These are phyloP conservation scores for Xylariaceae sp. DNA, from an alignment of 2,329 filamentous ascomycete genomes.

Conservation along the genomic window DNA sequence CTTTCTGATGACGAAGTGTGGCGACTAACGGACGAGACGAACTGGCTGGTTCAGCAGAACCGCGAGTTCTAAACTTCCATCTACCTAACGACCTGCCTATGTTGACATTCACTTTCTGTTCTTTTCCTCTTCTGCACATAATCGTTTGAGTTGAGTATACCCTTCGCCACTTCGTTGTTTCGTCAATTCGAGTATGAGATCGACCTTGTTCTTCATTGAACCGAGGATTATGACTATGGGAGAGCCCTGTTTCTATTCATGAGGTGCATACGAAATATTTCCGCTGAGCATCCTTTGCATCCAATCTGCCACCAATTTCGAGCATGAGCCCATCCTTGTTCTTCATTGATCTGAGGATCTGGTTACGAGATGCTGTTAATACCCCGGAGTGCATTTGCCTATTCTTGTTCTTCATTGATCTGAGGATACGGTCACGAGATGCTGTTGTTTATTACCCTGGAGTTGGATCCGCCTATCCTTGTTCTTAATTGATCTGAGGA, in stretches of 20 bases:
- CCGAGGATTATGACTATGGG: neutral
- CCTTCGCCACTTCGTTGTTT: neutral
- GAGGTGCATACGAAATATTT: neutral
- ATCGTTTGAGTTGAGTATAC: neutral
- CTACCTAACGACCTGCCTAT: neutral
- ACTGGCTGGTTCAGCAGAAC: constrained; percentile 25
- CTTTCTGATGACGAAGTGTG: constrained; percentile 25
- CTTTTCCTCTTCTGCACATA: constrained; percentile 3
- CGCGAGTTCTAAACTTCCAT: constrained; percentile 8
- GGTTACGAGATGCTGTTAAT: neutral
- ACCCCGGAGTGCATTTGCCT: neutral
- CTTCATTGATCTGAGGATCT: neutral
- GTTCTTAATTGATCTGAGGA: no score
- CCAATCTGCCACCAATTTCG: neutral
- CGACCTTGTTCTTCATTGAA: neutral
- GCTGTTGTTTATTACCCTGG: no score
- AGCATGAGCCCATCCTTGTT: neutral
- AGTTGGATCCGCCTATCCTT: no score
- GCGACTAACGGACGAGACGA: constrained; percentile 26
- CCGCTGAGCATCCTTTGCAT: neutral
- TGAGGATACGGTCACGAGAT: no score
- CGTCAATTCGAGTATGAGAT: neutral
- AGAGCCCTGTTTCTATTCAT: neutral
- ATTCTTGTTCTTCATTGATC: no score
- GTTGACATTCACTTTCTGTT: neutral